These are phyloP conservation scores for Fusarium ambrosium DNA, from an alignment of 2,329 filamentous ascomycete genomes.

Conservation along the genomic window DNA sequence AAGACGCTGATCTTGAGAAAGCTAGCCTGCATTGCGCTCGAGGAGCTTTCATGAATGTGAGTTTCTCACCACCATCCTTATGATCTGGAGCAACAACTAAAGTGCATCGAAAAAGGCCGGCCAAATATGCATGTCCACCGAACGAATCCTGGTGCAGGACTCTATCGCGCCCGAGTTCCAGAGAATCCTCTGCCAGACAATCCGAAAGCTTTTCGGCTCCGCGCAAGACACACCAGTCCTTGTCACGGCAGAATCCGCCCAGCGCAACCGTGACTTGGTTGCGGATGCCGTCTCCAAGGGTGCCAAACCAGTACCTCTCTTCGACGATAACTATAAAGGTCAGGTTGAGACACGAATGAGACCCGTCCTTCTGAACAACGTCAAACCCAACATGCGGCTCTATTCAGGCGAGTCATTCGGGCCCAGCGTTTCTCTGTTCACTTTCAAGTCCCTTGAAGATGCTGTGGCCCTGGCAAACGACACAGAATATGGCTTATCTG, in stretches of 20 bases:
- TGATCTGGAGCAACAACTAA: not conserved
- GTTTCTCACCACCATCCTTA: not conserved
- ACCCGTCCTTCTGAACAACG: slow-evolving; percentile 9
- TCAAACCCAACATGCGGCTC: slow-evolving; percentile 11
- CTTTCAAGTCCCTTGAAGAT: slow-evolving; percentile 54
- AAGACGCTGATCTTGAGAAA: slow-evolving; percentile 81
- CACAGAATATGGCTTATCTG: slow-evolving; percentile 79
- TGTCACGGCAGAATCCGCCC: slow-evolving; percentile 13
- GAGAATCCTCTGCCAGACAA: slow-evolving; percentile 2
- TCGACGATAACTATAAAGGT: not conserved
- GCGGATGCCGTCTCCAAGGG: slow-evolving; percentile 18
- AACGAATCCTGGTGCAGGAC: slow-evolving; percentile 52
- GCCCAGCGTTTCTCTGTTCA: slow-evolving; percentile 21
- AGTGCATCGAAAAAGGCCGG: slow-evolving; percentile 56
- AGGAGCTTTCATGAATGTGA: slow-evolving; percentile 26
- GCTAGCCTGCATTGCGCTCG: slow-evolving; percentile 74
- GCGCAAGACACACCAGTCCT: slow-evolving; percentile 8
- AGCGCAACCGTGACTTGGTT: slow-evolving; percentile 16
- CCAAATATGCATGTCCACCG: slow-evolving; percentile 89
- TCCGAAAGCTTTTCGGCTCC: slow-evolving; percentile 9
- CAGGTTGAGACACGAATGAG: slow-evolving; percentile 15
- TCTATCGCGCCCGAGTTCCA: slow-evolving; percentile 15
- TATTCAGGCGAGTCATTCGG: slow-evolving; percentile 26
- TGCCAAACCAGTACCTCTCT: slow-evolving; percentile 7
- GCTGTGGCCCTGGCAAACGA: slow-evolving; percentile 83